Conservation (phyloP, 441 rosid species). For the Populus hybrid region DNA sequence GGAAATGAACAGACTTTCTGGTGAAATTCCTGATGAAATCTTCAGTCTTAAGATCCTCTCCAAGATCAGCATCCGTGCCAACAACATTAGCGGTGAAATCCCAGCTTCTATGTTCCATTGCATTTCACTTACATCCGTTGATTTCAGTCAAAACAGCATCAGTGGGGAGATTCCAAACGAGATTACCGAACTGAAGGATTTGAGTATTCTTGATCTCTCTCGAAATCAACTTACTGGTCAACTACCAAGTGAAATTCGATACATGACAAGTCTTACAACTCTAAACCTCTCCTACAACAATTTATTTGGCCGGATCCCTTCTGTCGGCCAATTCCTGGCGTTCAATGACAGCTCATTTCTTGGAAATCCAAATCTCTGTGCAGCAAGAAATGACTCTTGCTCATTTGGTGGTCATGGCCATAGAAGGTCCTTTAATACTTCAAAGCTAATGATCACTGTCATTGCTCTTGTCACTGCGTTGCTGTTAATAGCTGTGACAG, state of each 20-base stretch:
- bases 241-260: conserved; percentile 56
- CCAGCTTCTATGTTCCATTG: conserved; percentile 47
- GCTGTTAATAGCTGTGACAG: conserved; percentile 37
- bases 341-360: conserved; percentile 62
- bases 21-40: conserved; percentile 52
- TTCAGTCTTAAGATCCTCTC: conserved; percentile 46
- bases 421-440: conserved; percentile 32
- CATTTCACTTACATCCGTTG: conserved; percentile 48
- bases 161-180: conserved; percentile 55
- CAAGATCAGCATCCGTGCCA: conserved; percentile 45
- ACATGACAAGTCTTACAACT: conserved; percentile 69
- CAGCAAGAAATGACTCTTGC: conserved; percentile 13
- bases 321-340: conserved; percentile 64
- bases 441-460: conserved; percentile 44
- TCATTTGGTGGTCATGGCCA: conserved; percentile 46
- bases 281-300: conserved; percentile 75
- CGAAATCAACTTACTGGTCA: conserved; percentile 64
- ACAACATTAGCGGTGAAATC: conserved; percentile 55
- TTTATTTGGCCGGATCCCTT: conserved; percentile 57
- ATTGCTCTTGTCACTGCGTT: conserved; percentile 37
- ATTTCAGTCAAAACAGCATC: conserved; percentile 60
- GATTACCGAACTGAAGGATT: conserved; percentile 37
- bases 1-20: conserved; percentile 48
- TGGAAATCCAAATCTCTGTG: conserved; percentile 69
- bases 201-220: conserved; percentile 62